Base-by-base conservation (phyloP, 2,329 filamentous ascomycete species). In the Graphium sp. region DNA sequence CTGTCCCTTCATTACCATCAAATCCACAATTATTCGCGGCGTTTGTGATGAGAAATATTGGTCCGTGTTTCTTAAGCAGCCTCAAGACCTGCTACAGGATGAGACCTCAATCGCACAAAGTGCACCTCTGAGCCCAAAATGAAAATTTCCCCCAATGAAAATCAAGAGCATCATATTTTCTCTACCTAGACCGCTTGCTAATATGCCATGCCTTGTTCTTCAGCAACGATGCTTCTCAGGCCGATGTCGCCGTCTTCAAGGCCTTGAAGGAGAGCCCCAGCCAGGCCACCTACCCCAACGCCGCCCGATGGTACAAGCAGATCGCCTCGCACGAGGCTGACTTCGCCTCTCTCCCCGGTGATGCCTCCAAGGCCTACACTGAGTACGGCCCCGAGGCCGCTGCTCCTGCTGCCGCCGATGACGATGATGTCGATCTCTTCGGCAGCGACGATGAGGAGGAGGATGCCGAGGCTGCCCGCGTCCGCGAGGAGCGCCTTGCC, bases 241-340 rank as follows among this genome's bases (percentile, higher is more conserved):
- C 89, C 60, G 89, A 98, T 66, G 87, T 91, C 48, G 80, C 78
- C 58, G 74, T 74, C 62, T 95, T 80, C 80, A 92, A 95, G 74
- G 80, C 80, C 48, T 58, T 94, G 54, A 74, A 66, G 49, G 59
- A 66, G 44, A 58, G 72, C 35, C 89, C 89, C 45, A 74, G 78
- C 43, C 70, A 78, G 47, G 65, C 67, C 56, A 92, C 92, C 67
- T 93, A 79, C 74, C 84, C 87, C 49, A 68, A 93, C 64, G 84
- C 79, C 50, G 83, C 82, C 52, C 79, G 89, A 58, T 98, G 89
- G 89, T 94, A 93, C 75, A 93, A 91, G 74, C 87, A 98, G 74
- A 82, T 94, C 52, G 73, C 80, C 55, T 79, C 80, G 45, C 93
- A 81, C 65, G 76, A 91, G 69, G 68, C 78, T 43, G 87, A 95